phyloP scores from a whole-genome alignment of 2,329 filamentous ascomycete genomes.

The Neocatenulostroma microsporum region DNA sequence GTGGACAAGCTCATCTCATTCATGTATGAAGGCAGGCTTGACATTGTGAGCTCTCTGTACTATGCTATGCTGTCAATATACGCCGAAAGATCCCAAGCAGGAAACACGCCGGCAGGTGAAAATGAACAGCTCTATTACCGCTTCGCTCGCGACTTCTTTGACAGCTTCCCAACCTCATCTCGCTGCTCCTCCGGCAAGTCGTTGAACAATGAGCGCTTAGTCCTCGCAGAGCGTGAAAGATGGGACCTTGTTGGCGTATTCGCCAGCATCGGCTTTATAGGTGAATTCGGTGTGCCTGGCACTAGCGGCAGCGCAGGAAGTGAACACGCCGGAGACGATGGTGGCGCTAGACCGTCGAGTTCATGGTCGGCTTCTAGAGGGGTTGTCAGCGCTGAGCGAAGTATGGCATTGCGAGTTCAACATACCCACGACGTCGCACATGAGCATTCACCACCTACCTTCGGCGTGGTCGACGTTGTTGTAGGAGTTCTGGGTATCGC shows the following conservation, averaged over 20 bases:
- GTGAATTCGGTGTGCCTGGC: background rate
- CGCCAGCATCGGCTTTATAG: background rate
- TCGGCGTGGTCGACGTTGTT: no score
- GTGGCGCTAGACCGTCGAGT: no score
- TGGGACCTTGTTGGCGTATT: background rate
- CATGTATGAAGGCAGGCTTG: no score
- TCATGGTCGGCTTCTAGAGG: background rate
- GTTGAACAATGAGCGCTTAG: background rate
- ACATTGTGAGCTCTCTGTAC: no score
- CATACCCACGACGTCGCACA: no score
- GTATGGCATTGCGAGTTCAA: no score
- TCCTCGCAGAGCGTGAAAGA: background rate
- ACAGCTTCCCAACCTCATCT: background rate
- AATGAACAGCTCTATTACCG: background rate
- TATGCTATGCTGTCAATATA: conserved; percentile 1
- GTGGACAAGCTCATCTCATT: no score
- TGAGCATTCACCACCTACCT: no score
- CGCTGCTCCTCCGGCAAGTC: background rate
- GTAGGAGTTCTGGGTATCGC: no score
- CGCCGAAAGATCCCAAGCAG: background rate
- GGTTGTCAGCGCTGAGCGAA: background rate
- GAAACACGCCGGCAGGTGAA: conserved; percentile 2
- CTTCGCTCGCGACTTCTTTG: background rate
- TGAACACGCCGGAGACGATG: no score
- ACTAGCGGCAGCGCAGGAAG: no score